phyloP scores from a whole-genome alignment of 768 basidiomycete genomes.

The Pulveroboletus sp. region DNA sequence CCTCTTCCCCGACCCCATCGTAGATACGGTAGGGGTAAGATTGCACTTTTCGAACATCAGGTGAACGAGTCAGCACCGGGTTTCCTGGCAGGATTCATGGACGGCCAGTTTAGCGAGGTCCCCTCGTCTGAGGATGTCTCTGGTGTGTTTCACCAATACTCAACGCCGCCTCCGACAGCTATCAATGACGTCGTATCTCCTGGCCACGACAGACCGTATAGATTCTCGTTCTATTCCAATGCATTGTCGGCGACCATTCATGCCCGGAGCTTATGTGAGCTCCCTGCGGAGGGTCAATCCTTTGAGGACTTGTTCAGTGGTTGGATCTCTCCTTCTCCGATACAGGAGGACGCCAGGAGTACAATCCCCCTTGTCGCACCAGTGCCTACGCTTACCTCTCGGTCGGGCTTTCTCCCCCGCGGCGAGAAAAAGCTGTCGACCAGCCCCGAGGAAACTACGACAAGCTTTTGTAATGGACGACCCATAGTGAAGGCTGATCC shows the following conservation, averaged over 20 bases:
- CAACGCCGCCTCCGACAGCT: slow-evolving; percentile 5
- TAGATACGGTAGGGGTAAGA: slow-evolving; percentile 68
- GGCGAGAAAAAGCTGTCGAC: slow-evolving; percentile 8
- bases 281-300: slow-evolving; percentile 89
- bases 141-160: slow-evolving; percentile 11
- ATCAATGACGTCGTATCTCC: slow-evolving; percentile 39
- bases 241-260: slow-evolving; percentile 89
- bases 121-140: slow-evolving; percentile 41
- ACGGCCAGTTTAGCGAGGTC: slow-evolving; percentile 34
- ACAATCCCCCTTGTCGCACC: slow-evolving; percentile 5
- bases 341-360: slow-evolving; percentile 6
- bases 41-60: slow-evolving; percentile 81
- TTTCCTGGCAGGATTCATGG: slow-evolving; percentile 37
- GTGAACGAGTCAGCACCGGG: slow-evolving; percentile 45
- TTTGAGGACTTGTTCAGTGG: slow-evolving; percentile 88
- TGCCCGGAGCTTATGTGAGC: slow-evolving; percentile 84
- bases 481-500: slow-evolving; percentile 18
- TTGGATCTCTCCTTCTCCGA: slow-evolving; percentile 22
- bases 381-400: slow-evolving; percentile 4
- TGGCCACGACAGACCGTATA: slow-evolving; percentile 84
- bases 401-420: slow-evolving; percentile 1
- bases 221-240: slow-evolving; percentile 99
- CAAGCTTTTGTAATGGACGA: slow-evolving; percentile 14
- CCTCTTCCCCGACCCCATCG: slow-evolving; percentile 57
- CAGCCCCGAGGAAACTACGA: not conserved